Evolutionary conservation across 2,329 filamentous ascomycete species (phyloP), one percentile per base, ranked within the genome.

Genomic region (Colletotrichum spinosum): DNA sequence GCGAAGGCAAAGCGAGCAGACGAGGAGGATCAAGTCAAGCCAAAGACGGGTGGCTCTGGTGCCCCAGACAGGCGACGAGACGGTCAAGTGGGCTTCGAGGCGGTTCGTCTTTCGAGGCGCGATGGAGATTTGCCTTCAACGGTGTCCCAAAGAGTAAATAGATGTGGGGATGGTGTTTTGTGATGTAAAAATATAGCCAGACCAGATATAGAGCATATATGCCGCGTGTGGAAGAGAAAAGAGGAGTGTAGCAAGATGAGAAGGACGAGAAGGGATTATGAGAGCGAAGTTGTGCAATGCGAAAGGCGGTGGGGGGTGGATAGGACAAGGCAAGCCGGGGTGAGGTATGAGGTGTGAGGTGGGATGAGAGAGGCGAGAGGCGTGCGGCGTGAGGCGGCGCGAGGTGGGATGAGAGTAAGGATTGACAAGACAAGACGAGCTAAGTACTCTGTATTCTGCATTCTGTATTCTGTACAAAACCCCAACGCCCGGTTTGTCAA

Each of bases 251-350:
- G 25, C 1, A 44, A 34, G 55, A 58, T 39, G 44, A 49, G 35
- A 37, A 51, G 46, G 35, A 62, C 53, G 25, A 37, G 44, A 42
- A 25, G 45, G 34, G 25, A 49, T 61, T 55, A 61, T 53, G 52
- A 48, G 51, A 50, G 44, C 37, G 5, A 51, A 52, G 39, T 61
- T 55, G 62, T 65, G 62, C 45, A 15, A 61, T 55, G 45, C 41
- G 39, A 38, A 33, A 12, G 46, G 25, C 50, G 58, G 54, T 35
- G 50, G 37, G 44, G 57, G 61, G 38, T 44, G 50, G 56, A 41
- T 33, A 49, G 33, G n/a, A 25, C 38, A 25, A 42, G 25, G 25
- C 25, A 25, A 25, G 25, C 25, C 25, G 25, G 25, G 25, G 25
- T 25, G 25, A 25, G 25, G 25, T 25, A 5, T 25, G 25, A 25